Base-by-base conservation (phyloP, 1,139 yeast species). In the Pichia sp. region DNA sequence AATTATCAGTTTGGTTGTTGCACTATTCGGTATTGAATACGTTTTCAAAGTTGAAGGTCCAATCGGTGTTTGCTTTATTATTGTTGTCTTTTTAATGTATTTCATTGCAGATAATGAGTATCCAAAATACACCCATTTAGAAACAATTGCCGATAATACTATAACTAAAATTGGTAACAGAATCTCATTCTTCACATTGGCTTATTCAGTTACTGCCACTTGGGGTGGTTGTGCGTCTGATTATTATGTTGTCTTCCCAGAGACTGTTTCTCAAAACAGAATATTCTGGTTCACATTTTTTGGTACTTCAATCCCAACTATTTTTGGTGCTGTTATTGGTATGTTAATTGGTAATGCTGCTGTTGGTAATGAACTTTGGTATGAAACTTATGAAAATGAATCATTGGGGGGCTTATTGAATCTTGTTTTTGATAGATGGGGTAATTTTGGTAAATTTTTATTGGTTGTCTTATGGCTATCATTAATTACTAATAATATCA, bases 211-310 rank as follows among this genome's bases (percentile, higher is more conserved):
- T 42, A 87, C 96, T 3, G 78, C 90, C 1, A 86, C 96, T 1
- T 89, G 96, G 96, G 94, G 95, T 35, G 84, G 92, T 6, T 77
- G 85, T 52, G 86, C 96, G 1, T 75, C 92, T 0, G 97, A 89
- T 65, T 89, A 88, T 64, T 86, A 85, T 63, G 80, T 88, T 45
- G 71, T 86, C 47, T 82, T 88, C 61, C 96, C 96, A 0, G 95
- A 86, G 60, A 70, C 72, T 39, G 77, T 88, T 0, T 76, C 87
- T 1, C 78, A 79, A 52, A 56, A 68, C 54, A 75, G 74, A 54
- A 71, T 83, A 1, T 85, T 81, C 59, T 29, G 65, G 18, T 68
- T 83, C 50, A 87, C 96, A 0, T 82, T 85, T 56, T 68, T 82
- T 27, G 87, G 87, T 2, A 82, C 84, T 27, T 69, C 77, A 44